Evolutionary conservation across 805 yeast genomes (phyloP).

Genomic region (Wickerhamomyces kurtzmanii): DNA sequence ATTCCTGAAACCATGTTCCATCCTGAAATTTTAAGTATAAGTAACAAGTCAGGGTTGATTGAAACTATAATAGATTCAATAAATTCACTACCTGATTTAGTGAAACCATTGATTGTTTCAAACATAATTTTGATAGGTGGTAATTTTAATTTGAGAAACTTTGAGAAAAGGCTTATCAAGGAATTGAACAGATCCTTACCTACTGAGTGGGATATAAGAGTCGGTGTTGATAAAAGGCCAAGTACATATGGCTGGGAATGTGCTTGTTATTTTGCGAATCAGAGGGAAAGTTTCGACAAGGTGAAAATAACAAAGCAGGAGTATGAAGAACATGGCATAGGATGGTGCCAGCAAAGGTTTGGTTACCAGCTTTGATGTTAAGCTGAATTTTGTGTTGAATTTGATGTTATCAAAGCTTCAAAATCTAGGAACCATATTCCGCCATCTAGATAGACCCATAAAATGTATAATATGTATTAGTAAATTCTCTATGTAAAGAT

Average conservation of each 20-base stretch:
- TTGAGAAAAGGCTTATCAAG: constrained; percentile 44
- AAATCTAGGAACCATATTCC: no score
- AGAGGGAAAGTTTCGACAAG: constrained; percentile 27
- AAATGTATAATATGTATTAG: no score
- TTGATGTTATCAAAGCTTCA: no score
- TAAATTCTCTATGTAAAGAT: no score
- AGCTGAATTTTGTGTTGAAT: no score
- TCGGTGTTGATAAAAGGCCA: constrained; percentile 26
- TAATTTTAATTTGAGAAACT: constrained; percentile 59
- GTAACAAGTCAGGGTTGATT: constrained; percentile 67
- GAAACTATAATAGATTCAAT: constrained; percentile 63
- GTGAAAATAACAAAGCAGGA: constrained; percentile 68
- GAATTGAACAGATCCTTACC: constrained; percentile 66
- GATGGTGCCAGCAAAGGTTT: constrained; percentile 31
- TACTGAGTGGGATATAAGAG: constrained; percentile 55
- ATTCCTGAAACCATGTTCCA: constrained; percentile 82
- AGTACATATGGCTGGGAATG: constrained; percentile 49
- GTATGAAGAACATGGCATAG: constrained; percentile 73
- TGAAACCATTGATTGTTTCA: constrained; percentile 66
- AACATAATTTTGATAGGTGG: constrained; percentile 85
- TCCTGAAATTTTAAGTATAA: constrained; percentile 72
- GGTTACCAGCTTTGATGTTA: constrained; percentile 31
- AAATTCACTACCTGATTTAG: constrained; percentile 58
- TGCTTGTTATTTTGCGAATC: constrained; percentile 36
- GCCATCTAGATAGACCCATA: no score